Evolutionary conservation across 192 early-diverging fungal species (phyloP).

Genomic region (Diversispora epigaea): DNA sequence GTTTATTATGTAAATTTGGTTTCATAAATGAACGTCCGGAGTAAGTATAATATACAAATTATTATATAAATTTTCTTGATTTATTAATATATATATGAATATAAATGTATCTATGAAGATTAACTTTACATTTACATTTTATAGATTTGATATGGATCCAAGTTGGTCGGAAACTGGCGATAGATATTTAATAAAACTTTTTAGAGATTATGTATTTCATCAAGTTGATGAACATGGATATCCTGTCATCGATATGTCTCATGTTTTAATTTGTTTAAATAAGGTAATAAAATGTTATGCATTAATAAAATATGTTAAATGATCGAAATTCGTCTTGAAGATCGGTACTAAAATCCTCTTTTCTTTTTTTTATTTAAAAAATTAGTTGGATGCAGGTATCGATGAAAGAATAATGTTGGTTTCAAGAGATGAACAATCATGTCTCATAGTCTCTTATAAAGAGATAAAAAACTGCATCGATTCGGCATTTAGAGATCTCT

Average conservation of each 20-base stretch:
- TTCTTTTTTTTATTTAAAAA: not conserved
- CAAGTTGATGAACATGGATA: slow-evolving; percentile 82
- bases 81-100: not conserved
- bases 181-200: slow-evolving; percentile 95
- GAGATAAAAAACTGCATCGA: slow-evolving; percentile 94
- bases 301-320: not conserved
- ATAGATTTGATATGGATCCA: slow-evolving; percentile 82
- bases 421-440: slow-evolving; percentile 95
- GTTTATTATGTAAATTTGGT: slow-evolving; percentile 86
- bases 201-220: slow-evolving; percentile 98
- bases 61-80: not conserved
- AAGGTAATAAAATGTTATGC: slow-evolving; percentile 60
- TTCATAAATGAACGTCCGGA: slow-evolving; percentile 63
- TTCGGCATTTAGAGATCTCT: slow-evolving; percentile 80
- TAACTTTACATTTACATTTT: not conserved
- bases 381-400: slow-evolving; percentile 89
- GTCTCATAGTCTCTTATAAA: slow-evolving; percentile 92
- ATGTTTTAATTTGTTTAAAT: slow-evolving; percentile 92
- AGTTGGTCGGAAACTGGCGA: slow-evolving; percentile 98
- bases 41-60: not conserved
- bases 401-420: slow-evolving; percentile 92
- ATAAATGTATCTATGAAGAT: too few species aligned
- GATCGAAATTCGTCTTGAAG: too few species aligned
- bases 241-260: slow-evolving; percentile 86
- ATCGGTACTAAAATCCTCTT: not conserved